Evolutionary conservation across 2,329 filamentous ascomycete genomes (phyloP), one percentile per base, ranked within the genome.

Genomic region (Fusarium oxysporum): DNA sequence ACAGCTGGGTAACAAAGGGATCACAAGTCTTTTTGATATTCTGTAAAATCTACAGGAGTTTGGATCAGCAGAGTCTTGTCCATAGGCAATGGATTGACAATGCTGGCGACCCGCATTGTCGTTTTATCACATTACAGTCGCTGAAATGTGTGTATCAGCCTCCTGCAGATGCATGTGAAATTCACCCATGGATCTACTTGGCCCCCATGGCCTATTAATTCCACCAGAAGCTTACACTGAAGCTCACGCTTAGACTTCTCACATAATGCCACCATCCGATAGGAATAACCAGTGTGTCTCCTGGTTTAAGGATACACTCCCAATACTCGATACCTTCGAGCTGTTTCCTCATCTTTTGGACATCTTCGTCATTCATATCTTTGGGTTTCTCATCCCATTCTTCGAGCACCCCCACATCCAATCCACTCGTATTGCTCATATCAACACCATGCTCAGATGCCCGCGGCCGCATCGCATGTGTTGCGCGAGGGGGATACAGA

Each of bases 191-290:
- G 16, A 28, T 28, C 19, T 30, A 13, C 35, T 63, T 4, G n/a
- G 16, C 19, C 40, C n/a, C 23, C 40, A 47, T 23, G 48, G 41
- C 17, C 25, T 33, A 60, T 37, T 67, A 89, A 73, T 93, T 92
- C 93, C 94, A 99, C 96, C 96, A 99, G 79, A 98, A 98, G 79
- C 95, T 98, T 17, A 98, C 95, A 75, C 95, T 98, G 78, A 97
- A 95, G 79, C 96, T 97, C 25, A 93, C 90, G 63, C 90, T 94
- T 77, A 98, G 80, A 55, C 94, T 94, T 67, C 93, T 87, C 7
- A 98, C 93, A 81, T 98, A 98, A 85, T 99, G 96, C 96, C 96
- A 99, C 96, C 96, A 99, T 1, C 96, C 96, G 9, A 94, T 87
- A 0, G 96, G 96, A 59, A 99, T 93, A 80, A 97, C 96, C 59